Evolutionary conservation across 805 yeast species (phyloP).

Genomic region (Kodamaea kaohsiungensis): DNA sequence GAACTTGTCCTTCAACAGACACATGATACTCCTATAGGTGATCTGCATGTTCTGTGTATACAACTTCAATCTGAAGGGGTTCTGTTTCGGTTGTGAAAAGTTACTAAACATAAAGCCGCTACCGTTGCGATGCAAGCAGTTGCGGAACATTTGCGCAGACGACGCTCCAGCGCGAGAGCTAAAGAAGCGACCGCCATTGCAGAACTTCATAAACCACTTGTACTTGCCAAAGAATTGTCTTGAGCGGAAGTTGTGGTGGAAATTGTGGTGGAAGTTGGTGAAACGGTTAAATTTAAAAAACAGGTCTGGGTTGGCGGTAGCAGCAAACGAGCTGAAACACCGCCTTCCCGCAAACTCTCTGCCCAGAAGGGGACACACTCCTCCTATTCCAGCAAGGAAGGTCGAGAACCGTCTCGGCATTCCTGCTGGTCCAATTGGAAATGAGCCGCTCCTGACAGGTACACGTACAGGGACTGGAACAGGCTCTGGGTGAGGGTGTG

Average conservation of each 20-base stretch:
- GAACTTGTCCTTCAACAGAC: conserved; percentile 10
- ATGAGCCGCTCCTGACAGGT: conserved; percentile 7
- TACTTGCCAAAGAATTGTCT: conserved; percentile 8
- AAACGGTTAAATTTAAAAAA: conserved; percentile 11
- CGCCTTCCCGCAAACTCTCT: neutral
- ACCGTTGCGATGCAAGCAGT: conserved; percentile 5
- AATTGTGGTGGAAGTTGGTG: conserved; percentile 6
- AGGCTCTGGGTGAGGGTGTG: conserved; percentile 24
- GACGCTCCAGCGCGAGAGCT: conserved; percentile 5
- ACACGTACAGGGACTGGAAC: conserved; percentile 46
- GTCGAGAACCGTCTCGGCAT: conserved; percentile 9
- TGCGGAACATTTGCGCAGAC: conserved; percentile 3
- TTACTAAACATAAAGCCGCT: conserved; percentile 24
- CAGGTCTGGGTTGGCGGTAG: neutral
- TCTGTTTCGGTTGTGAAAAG: conserved; percentile 25
- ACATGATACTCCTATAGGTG: conserved; percentile 21
- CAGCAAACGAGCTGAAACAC: conserved; percentile 4
- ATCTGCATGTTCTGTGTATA: conserved; percentile 20
- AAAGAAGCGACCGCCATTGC: conserved; percentile 11
- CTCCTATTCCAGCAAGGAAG: conserved; percentile 6
- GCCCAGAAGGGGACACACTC: neutral
- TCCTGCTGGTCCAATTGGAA: neutral
- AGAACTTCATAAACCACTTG: conserved; percentile 15
- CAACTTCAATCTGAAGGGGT: conserved; percentile 19
- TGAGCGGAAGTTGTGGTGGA: conserved; percentile 4